Base-by-base conservation (phyloP, 208 protist species). In the Tetramitus jugosus region DNA sequence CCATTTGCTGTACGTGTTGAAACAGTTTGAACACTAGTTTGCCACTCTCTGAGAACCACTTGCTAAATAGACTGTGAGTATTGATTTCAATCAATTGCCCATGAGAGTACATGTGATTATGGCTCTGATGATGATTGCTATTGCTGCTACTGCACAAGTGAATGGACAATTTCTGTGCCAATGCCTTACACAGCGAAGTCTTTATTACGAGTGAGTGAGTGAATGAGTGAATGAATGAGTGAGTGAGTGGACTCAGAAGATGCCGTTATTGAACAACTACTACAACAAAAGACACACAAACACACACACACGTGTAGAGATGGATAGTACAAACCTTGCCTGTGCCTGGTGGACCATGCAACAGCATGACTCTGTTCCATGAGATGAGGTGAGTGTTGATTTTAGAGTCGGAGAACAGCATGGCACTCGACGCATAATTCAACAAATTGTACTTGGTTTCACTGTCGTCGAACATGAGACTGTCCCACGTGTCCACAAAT, bases 21-120 rank as follows among this genome's bases (percentile, higher is more conserved):
- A 99, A 99, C 17, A 99, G 75, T 49, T 89, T 84, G 83, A 93
- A 87, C 33, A 98, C 95, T 69, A 97, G 87, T 85, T 98, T 98
- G 0, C 96, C 96, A 77, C 89, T 95, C 85, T 98, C 95, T 80
- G 91, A 94, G 81, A 98, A 98, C 93, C 93, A 98, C 62, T 96
- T 94, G 65, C 90, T 94, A 85, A 98, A 97, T 46, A 97, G 83
- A 71, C 83, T 90, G 86, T 98, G 95, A 1, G 93, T 88, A 84
- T 97, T 97, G 45, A 98, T 89, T 81, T 98, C 94, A 13, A 97
- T 79, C 3, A 98, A 76, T 52, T 79, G 78, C 1, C 88, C 82
- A 46, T 77, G 64, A 39, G 43, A 53, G 49, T 60, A 94, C 3
- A 29, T 45, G 8, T 65, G 40, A n/a, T n/a, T n/a, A n/a, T n/a